Base-by-base conservation (phyloP, 768 basidiomycete genomes). In the Pisolithus orientalis region DNA sequence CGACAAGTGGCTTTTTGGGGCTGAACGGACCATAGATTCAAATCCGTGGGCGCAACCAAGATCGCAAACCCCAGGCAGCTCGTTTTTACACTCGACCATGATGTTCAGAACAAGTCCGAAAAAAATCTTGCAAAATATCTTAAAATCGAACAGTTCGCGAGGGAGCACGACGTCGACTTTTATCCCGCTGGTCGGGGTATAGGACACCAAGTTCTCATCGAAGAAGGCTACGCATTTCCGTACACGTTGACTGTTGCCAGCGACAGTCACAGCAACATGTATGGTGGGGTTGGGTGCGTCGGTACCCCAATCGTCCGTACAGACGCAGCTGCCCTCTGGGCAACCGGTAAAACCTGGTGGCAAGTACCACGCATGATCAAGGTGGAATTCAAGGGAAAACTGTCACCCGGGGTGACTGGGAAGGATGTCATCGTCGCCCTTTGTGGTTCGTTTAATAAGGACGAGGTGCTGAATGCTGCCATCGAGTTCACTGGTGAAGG, bases 341-440 rank as follows among this genome's bases (percentile, higher is more conserved):
- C 96, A 11, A 98, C 96, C 0, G 94, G 94, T 21, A 91, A 89
- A 67, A 98, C 96, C 1, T 99, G 96, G 96, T 98, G 95, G 96
- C 96, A 98, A 71, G 86, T 99, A 32, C 96, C 96, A 13, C 82
- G 92, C 4, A 94, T 97, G 81, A 82, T 99, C 66, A 93, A 90
- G 54, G 95, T 98, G 55, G 93, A 96, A 61, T 75, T 99, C 46
- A 80, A 77, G 52, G 95, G 95, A 6, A 75, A 72, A 54, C 79
- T 98, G 0, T 77, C 87, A 0, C 81, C 86, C 0, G 96, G 96
- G 4, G 95, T 98, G 2, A 94, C 93, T 0, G 96, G 96, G 32
- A 99, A 99, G 70, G 96, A 99, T 63, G 90, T 99, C 40, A 98
- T 99, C 53, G 89, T 99, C 14, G 95, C 96, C 0, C 79, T 98